Percentiles rank a stretch among this genome's conserved stretches.
Evolutionary conservation across 352 stramenopile species (phyloP).

Genomic region (Pythium dissotocum): DNA sequence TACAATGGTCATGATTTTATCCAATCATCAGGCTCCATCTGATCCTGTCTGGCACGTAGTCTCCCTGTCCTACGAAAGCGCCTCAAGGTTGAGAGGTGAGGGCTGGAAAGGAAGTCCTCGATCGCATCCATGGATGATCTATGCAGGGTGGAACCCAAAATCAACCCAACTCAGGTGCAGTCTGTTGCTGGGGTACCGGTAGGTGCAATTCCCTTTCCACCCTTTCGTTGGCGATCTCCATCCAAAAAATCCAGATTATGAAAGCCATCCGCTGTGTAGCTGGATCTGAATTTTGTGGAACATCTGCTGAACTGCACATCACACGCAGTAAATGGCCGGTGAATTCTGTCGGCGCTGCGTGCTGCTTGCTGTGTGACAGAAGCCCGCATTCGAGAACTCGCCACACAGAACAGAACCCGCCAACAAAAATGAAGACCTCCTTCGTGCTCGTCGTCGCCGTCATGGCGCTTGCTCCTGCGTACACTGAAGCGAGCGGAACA

Average conservation of each 20-base stretch:
- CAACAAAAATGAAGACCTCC: conserved; percentile 24
- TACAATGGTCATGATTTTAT: no score
- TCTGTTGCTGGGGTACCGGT: background rate
- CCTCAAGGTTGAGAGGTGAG: no score
- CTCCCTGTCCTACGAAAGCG: no score
- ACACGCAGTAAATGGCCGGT: background rate
- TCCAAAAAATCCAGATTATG: background rate
- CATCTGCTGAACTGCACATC: conserved; percentile 5
- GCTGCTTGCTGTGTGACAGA: background rate
- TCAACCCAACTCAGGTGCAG: conserved; percentile 1
- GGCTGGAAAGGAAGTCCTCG: no score
- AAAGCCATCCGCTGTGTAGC: background rate
- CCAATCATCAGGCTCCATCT: no score
- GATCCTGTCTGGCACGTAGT: no score
- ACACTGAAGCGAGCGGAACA: conserved; percentile 14
- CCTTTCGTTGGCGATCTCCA: background rate
- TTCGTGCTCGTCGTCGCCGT: conserved; percentile 14
- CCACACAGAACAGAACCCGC: background rate
- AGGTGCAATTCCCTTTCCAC: background rate
- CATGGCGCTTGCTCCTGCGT: conserved; percentile 5
- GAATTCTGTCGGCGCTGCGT: no score
- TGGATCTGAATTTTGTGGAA: conserved; percentile 5
- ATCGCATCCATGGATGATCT: no score
- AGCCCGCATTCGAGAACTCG: conserved; percentile 4
- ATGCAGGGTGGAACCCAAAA: background rate